A percentile compares a stretch with the other conserved stretches of the same genome.
These are phyloP conservation scores for Nemophila menziesii DNA, from an alignment of 257 asterid genomes.

Conservation along the genomic window DNA sequence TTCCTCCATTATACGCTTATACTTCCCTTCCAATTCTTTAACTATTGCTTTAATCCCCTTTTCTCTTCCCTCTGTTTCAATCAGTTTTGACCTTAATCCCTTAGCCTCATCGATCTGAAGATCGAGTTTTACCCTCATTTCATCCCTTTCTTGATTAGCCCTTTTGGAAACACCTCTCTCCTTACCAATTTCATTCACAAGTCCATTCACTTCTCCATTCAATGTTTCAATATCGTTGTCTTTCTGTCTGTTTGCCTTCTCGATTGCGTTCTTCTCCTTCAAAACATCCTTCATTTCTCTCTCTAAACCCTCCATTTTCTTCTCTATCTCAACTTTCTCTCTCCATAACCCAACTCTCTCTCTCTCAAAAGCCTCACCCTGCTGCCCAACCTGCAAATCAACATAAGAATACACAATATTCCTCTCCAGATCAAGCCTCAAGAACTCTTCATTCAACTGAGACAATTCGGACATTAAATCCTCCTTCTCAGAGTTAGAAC, in stretches of 20 bases:
- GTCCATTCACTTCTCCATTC: conserved; percentile 27
- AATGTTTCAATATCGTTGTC: conserved; percentile 31
- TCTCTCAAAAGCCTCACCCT: conserved; percentile 22
- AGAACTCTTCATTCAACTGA: conserved; percentile 31
- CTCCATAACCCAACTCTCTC: conserved; percentile 14
- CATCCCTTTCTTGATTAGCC: conserved; percentile 39
- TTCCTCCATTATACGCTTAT: conserved; percentile 17
- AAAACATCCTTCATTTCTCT: conserved; percentile 24
- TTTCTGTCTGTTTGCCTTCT: conserved; percentile 15
- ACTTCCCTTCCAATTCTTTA: conserved; percentile 17
- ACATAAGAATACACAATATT: conserved; percentile 36
- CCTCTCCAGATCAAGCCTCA: conserved; percentile 45
- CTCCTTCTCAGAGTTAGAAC: conserved; percentile 36
- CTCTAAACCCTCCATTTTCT: conserved; percentile 30
- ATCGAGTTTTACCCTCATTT: conserved; percentile 21
- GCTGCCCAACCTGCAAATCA: conserved; percentile 27
- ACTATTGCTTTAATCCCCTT: conserved; percentile 15
- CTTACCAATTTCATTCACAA: conserved; percentile 17
- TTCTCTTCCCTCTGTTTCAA: conserved; percentile 19
- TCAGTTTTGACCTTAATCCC: conserved; percentile 22
- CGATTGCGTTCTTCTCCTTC: conserved; percentile 28
- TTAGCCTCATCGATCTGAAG: conserved; percentile 23
- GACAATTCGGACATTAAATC: conserved; percentile 31
- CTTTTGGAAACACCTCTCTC: conserved; percentile 29
- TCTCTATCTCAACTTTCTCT: conserved; percentile 9